phyloP scores from a whole-genome alignment of 352 stramenopile species.

The Globisporangium nagaii region DNA sequence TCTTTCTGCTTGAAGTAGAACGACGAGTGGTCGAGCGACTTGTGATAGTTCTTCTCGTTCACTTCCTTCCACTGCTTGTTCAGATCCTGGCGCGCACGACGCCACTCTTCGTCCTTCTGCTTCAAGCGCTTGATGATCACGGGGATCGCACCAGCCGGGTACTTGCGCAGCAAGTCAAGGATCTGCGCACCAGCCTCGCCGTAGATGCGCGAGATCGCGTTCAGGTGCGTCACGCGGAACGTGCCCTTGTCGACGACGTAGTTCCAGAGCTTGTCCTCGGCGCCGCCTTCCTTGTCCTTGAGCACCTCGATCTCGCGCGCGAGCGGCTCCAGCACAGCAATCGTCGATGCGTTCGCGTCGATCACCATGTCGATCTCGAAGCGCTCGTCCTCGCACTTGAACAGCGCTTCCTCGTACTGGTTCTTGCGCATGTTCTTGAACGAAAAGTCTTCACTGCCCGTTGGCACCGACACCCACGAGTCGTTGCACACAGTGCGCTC shows the following conservation, averaged over 20 bases:
- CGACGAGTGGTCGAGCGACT: conserved; percentile 97
- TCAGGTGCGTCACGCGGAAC: conserved; percentile 95
- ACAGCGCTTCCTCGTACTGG: conserved; percentile 98
- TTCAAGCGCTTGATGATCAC: conserved; percentile 97
- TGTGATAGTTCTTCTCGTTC: conserved; percentile 98
- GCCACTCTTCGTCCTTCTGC: conserved; percentile 98
- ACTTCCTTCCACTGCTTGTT: conserved; percentile 98
- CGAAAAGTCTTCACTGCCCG: conserved; percentile 98
- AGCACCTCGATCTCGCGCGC: conserved; percentile 92
- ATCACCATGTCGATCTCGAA: conserved; percentile 94
- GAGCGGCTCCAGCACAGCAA: conserved; percentile 94
- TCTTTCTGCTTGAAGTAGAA: conserved; percentile 99
- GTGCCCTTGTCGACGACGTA: conserved; percentile 93
- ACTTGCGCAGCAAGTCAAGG: conserved; percentile 94
- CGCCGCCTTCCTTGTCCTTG: conserved; percentile 45
- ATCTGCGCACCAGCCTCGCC: conserved; percentile 90
- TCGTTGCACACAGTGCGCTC: conserved; percentile 94
- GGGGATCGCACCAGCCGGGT: conserved; percentile 95
- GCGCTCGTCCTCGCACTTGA: conserved; percentile 98
- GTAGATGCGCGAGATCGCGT: conserved; percentile 98
- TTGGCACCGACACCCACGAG: conserved; percentile 96
- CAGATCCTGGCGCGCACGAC: conserved; percentile 86
- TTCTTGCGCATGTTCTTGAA: conserved; percentile 99
- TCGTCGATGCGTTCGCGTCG: conserved; percentile 94
- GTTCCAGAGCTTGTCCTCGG: conserved; percentile 75